Conservation (phyloP, 1,284 basidiomycete genomes). For the Entoloma clypeatum region DNA sequence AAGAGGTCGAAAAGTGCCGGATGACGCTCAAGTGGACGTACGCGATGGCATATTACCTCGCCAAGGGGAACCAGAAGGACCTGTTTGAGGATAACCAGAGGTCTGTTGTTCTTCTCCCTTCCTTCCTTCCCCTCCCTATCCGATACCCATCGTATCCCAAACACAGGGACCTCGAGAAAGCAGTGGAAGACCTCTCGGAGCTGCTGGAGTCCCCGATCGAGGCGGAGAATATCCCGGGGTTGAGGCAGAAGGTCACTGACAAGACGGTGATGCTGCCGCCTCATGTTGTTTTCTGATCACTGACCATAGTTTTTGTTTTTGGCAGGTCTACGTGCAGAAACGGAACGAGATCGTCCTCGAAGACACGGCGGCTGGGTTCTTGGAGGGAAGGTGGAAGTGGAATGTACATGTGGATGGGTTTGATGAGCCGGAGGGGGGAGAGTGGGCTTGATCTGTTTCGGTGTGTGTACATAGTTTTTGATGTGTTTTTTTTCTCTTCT, state of each 20-base stretch:
- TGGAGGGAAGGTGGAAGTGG: constrained; percentile 83
- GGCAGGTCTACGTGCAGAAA: constrained; percentile 91
- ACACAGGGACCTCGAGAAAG: constrained; percentile 83
- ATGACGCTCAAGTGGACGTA: constrained; percentile 99
- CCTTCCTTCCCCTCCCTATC: not conserved
- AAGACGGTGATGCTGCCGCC: constrained; percentile 81
- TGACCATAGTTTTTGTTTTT: not conserved
- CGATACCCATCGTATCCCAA: not conserved
- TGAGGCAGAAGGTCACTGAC: constrained; percentile 93
- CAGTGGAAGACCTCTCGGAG: constrained; percentile 93
- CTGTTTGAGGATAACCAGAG: constrained; percentile 97
- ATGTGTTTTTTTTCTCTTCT: not conserved
- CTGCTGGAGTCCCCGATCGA: constrained; percentile 90
- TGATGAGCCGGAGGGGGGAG: constrained; percentile 33
- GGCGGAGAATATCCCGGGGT: constrained; percentile 72
- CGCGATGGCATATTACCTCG: constrained; percentile 97
- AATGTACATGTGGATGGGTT: constrained; percentile 67
- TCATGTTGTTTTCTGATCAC: constrained; percentile 3
- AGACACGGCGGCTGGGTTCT: constrained; percentile 89
- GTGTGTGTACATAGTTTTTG: not conserved
- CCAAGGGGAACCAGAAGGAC: constrained; percentile 89
- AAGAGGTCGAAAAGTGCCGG: constrained; percentile 85
- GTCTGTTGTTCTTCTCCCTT: constrained; percentile 32
- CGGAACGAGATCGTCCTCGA: constrained; percentile 93
- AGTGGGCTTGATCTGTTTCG: not conserved